phyloP scores from a whole-genome alignment of 2,329 filamentous ascomycete species.

The Beauveria sp. region DNA sequence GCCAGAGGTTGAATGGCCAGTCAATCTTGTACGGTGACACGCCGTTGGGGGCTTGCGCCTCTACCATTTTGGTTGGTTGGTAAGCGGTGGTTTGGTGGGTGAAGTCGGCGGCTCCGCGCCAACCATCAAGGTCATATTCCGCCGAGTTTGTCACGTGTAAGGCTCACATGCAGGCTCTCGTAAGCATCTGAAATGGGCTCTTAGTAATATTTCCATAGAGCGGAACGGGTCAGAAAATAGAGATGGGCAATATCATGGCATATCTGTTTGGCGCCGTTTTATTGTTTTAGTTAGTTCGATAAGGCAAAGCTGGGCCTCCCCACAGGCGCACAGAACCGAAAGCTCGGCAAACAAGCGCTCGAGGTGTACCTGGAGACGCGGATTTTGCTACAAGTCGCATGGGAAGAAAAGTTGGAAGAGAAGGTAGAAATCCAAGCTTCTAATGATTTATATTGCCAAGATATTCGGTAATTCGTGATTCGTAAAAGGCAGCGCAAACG shows the following conservation, averaged over 20 bases:
- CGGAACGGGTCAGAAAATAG: background rate
- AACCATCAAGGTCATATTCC: background rate
- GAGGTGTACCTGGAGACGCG: too few relatives aligned
- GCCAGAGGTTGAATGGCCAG: constrained; percentile 10
- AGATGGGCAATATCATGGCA: background rate
- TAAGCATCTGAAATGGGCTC: background rate
- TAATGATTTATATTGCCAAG: too few relatives aligned
- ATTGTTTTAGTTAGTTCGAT: background rate
- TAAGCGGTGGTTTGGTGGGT: background rate
- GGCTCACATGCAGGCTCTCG: background rate
- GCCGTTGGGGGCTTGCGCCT: background rate
- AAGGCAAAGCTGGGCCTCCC: background rate
- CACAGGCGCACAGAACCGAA: background rate
- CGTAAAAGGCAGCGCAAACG: background rate
- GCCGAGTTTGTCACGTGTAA: background rate
- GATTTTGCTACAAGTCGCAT: background rate
- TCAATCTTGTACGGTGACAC: constrained; percentile 8
- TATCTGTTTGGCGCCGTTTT: background rate
- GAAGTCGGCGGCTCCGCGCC: background rate
- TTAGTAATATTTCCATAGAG: background rate
- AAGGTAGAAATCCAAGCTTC: too few relatives aligned
- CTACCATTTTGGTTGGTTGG: background rate
- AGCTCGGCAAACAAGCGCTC: background rate
- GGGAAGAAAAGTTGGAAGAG: too few relatives aligned
- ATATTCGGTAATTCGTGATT: too few relatives aligned